Evolutionary conservation across 345 rosid genomes (phyloP).

Genomic region (Melaleuca quinquenervia): DNA sequence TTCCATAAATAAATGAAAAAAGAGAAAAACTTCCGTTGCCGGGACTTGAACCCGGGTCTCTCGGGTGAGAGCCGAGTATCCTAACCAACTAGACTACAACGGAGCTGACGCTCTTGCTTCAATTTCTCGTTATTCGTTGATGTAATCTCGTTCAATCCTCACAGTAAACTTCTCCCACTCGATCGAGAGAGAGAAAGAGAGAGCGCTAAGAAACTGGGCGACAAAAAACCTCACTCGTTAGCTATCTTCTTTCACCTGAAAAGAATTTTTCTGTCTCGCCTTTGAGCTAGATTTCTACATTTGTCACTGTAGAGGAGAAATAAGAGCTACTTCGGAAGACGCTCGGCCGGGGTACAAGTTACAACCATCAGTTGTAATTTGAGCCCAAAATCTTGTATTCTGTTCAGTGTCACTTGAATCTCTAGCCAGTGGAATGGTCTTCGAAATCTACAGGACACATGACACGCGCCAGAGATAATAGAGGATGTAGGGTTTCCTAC

Average conservation of each 20-base stretch:
- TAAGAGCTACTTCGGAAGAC: not conserved
- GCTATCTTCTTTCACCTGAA: not conserved
- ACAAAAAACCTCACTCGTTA: not conserved
- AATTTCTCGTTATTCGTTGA: fast-evolving
- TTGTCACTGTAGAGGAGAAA: not conserved
- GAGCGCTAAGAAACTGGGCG: not conserved
- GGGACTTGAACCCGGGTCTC: slow-evolving; percentile 35
- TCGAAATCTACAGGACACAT: too few relatives aligned
- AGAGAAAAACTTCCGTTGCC: slow-evolving; percentile 9
- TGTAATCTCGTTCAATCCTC: too few relatives aligned
- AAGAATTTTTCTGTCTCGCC: not conserved
- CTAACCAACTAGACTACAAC: slow-evolving; percentile 43
- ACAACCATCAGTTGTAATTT: not conserved
- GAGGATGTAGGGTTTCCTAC: too few relatives aligned
- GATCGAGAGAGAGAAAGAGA: not conserved
- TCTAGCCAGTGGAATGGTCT: not conserved
- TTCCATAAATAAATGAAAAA: not conserved
- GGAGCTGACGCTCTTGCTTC: fast-evolving
- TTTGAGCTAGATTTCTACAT: not conserved
- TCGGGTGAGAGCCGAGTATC: slow-evolving; percentile 49
- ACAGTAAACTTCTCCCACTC: not conserved
- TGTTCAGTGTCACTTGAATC: not conserved
- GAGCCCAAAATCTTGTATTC: not conserved
- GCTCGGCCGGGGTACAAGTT: not conserved
- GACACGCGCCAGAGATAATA: too few relatives aligned